Conservation (phyloP, 345 rosid species). For the Microcos paniculata region DNA sequence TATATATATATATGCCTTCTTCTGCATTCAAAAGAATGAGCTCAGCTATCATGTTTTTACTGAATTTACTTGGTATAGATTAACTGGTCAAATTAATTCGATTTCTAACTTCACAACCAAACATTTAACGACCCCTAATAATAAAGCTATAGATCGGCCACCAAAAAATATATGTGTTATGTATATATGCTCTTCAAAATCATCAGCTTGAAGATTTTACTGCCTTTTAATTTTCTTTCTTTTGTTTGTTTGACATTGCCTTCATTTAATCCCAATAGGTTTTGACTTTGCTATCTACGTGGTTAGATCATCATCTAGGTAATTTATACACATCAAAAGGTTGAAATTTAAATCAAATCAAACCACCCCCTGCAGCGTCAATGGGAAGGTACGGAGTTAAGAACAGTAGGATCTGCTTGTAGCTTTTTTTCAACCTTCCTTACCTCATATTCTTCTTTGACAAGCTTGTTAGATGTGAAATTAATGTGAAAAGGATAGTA, state of each 20-base stretch:
- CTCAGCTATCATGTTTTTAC: constrained; percentile 9
- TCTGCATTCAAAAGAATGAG: constrained; percentile 3
- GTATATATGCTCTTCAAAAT: background rate
- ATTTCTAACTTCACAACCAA: constrained; percentile 15
- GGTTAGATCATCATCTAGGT: background rate
- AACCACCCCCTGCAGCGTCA: background rate
- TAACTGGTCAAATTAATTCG: background rate
- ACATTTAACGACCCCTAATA: constrained; percentile 18
- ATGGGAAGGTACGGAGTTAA: background rate
- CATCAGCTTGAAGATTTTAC: no score
- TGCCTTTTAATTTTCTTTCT: no score
- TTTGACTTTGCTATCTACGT: constrained; percentile 10
- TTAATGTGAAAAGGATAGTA: background rate
- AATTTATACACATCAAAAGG: constrained; percentile 6
- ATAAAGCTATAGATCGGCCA: background rate
- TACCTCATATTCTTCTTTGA: constrained; percentile 26
- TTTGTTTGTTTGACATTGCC: background rate
- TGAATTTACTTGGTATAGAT: background rate
- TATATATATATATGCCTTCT: no score
- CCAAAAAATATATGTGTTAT: no score
- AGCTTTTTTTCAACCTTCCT: constrained; percentile 17
- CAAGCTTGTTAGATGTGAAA: constrained; percentile 16
- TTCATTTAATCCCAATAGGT: background rate
- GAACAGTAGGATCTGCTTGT: background rate
- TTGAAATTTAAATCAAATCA: background rate